Base-by-base conservation (phyloP, 2,329 filamentous ascomycete species). In the Ceratocystis smalleyi region DNA sequence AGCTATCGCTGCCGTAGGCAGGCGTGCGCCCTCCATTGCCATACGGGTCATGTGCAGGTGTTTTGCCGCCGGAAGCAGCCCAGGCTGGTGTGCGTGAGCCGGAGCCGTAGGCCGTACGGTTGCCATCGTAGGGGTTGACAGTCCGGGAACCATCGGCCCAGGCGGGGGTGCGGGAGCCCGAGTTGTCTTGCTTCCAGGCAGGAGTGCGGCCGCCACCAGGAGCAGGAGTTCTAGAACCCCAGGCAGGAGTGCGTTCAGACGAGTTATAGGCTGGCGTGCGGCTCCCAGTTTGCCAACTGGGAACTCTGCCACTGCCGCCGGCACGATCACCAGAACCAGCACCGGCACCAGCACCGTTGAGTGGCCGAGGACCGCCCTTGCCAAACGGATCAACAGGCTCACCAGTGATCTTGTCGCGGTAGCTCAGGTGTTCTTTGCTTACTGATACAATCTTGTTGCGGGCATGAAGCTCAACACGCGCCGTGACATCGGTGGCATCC, bases 371-470 rank as follows among this genome's bases (percentile, higher is more conserved):
- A 66, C 76, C 74, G 22, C 79, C 77, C 63, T 75, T 76, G 61
- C 76, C 74, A 65, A 82, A 82, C 65, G 89, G 83, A 68, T 91
- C 87, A 67, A 95, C 87, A n/a, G 81, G 82, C 64, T 85, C 83
- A 57, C 91, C 91, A 3, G 87, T 92, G 64, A 87, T 75, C 67
- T 83, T 88, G 77, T 99, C 92, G 74, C 92, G 91, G 75, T 95
- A 88, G 27, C 83, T 83, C n/a, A 99, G 77, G 65, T 87, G 83
- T 10, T 88, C 85, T 72, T 95, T 95, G 22, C 85, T 82, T 43
- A 97, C 83, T 6, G 87, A 91, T 67, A 97, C 84, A 17, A 89
- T 87, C 78, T 96, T 97, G 76, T 86, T 89, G 77, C 95, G 96
- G 5, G 91, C 91, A 72, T 97, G 92, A 47, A 99, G 78, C 75